Evolutionary conservation across 1,284 basidiomycete genomes (phyloP), one percentile per base, ranked within the genome.

Genomic region (Marasmius oreades): DNA sequence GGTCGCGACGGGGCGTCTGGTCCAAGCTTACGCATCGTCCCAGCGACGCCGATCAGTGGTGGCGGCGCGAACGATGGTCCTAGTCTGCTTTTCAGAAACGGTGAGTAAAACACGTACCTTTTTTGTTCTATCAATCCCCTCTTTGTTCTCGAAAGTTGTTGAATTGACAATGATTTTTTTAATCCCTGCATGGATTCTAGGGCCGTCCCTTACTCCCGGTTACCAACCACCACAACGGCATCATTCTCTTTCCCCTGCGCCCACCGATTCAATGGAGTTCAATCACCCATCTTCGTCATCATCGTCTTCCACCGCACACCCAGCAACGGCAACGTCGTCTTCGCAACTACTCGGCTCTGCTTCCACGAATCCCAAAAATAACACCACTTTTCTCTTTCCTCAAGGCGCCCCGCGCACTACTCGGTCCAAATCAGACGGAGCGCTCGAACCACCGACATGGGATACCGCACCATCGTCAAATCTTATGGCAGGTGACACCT

Each of bases 1-100:
- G 83, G 78, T 39, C 73, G 50, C 14, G 55, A 72, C n/a, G 70
- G 76, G 50, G 67, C 67, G 14, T 66, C 73, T 2, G 84, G 85
- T 0, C 86, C 86, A 1, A 79, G 79, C 51, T 76, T 92, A 61
- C 82, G 90, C 63, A 84, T 92, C 59, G 88, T 90, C 5, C 89
- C 89, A 26, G 88, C 89, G n/a, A 92, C 89, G 1, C 90, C 89
- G 7, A 76, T 92, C 56, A 81, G 79, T 60, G 85, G 82, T 37
- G 84, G 82, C 24, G 81, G 72, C 44, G 77, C 72, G 26, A 74
- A 77, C 57, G 67, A 56, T 34, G 57, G 55, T 12, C 37, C 48
- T 12, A 50, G 46, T 52, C 36, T 59, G 31, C 51, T 44, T 12
- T 55, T 57, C 23, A 53, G 47, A 24, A 51, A 53, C 3, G 57